A percentile compares a stretch with the other conserved stretches of the same genome.
Evolutionary conservation across 768 basidiomycete species (phyloP).

Genomic region (Leccinum arenicola): DNA sequence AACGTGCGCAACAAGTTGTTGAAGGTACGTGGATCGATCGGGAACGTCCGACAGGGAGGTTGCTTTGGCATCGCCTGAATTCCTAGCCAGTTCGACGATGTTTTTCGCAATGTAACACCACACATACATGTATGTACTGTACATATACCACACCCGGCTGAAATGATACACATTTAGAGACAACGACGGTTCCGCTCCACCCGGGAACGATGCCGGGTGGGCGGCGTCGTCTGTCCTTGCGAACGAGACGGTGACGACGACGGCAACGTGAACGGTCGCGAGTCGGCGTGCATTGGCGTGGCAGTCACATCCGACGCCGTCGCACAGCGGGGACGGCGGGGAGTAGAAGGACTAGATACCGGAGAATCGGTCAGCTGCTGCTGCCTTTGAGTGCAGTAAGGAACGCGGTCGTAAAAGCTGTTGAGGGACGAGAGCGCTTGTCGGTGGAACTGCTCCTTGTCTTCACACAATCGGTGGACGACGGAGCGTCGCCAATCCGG

Average conservation of each 20-base stretch:
- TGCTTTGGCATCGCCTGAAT: too few species aligned
- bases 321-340: conserved; percentile 12
- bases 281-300: conserved; percentile 13
- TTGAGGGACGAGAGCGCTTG: conserved; percentile 1
- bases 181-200: conserved; percentile 7
- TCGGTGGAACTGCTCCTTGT: conserved; percentile 8
- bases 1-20: conserved; percentile 45
- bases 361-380: not conserved
- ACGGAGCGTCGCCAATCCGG: conserved; percentile 21
- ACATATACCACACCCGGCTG: not conserved
- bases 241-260: conserved; percentile 9
- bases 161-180: not conserved
- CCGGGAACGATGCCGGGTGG: conserved; percentile 9
- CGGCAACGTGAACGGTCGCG: too few species aligned
- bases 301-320: not conserved
- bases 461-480: too few species aligned
- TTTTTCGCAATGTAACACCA: too few species aligned
- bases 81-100: too few species aligned
- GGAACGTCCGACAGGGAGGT: not conserved
- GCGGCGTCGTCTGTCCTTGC: conserved; percentile 10
- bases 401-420: conserved; percentile 14
- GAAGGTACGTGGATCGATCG: too few species aligned
- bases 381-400: conserved; percentile 13
- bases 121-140: not conserved
- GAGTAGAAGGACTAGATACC: conserved; percentile 23